These are phyloP conservation scores for Cicer yamashitae DNA, from an alignment of 306 rosid species.

Conservation along the genomic window DNA sequence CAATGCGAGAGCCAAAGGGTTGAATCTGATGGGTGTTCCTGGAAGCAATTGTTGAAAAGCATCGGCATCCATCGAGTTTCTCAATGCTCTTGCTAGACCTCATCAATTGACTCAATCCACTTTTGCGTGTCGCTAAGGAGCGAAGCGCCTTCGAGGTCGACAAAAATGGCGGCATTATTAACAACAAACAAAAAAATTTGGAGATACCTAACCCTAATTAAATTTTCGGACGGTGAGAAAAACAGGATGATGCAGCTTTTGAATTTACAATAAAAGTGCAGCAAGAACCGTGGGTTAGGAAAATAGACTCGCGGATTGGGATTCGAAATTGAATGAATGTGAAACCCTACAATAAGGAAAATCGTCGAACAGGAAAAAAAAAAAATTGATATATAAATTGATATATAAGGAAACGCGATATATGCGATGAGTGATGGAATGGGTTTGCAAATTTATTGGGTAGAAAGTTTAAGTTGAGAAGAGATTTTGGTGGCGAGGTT, in stretches of 20 bases:
- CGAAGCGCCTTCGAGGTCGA: constrained; percentile 64
- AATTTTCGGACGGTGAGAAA: constrained; percentile 1
- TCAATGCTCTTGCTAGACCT: constrained; percentile 41
- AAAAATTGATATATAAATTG: too few species aligned
- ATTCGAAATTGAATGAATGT: constrained; percentile 1
- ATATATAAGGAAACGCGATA: background rate
- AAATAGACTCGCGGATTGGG: constrained; percentile 1
- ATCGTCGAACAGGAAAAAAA: background rate
- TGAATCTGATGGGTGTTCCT: constrained; percentile 40
- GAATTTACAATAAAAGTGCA: background rate
- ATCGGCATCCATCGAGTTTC: constrained; percentile 49
- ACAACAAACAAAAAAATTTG: background rate
- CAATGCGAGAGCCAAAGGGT: constrained; percentile 40
- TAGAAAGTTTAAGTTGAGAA: background rate
- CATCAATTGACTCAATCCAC: constrained; percentile 49
- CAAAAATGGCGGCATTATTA: constrained; percentile 71
- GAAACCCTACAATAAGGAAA: constrained; percentile 41
- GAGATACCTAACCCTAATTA: constrained; percentile 45
- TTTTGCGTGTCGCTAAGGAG: constrained; percentile 56
- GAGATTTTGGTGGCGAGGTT: background rate
- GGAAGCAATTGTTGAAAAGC: constrained; percentile 48
- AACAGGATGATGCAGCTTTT: constrained; percentile 16
- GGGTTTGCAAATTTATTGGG: background rate
- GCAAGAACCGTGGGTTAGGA: background rate
- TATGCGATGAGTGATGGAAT: background rate